Evolutionary conservation across 2,329 filamentous ascomycete species (phyloP), one percentile per base, ranked within the genome.

Genomic region (Sphaerulina musiva): DNA sequence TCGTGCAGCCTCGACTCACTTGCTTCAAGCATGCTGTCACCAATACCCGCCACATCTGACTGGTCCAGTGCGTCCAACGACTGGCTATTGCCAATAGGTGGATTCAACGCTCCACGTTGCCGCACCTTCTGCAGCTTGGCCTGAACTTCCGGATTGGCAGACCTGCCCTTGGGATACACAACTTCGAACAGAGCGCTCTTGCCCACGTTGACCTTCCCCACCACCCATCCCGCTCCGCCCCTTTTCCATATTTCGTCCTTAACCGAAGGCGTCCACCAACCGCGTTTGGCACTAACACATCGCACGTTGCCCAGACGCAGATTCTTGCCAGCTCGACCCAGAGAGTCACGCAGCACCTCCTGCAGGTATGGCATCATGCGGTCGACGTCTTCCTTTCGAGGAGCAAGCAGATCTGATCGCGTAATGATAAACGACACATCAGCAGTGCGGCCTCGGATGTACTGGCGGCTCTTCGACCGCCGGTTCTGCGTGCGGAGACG

Each of bases 181-280:
- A 84, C 81, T 62, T 93, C 85, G 57, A 97, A 95, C 2, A 98
- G 79, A 66, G 86, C 86, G 64, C 92, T 97, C 73, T 98, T 98
- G 23, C 93, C 95, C 2, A 97, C 95, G 67, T 98, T 98, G 59
- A 90, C 89, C 71, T 95, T 97, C n/a, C 93, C 93, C 2, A 98
- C 87, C 77, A 98, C 85, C 92, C 93, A 98, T 12, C 87, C 85
- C 12, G 85, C 93, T 4, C 92, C 92, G 3, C 89, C 90, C 46
- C 88, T 81, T 42, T 83, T 74, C 79, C 84, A 91, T 45, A 98
- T 90, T 46, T 91, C 85, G 62, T 95, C 85, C 69, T 89, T 95
- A 52, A 98, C 74, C 47, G 86, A 77, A 61, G 81, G 86, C 0
- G 91, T 95, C 89, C 92, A 96, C 93, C 95, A 98, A 8, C 81